Evolutionary conservation across 2,329 filamentous ascomycete species (phyloP), one percentile per base, ranked within the genome.

Genomic region (Phialophora macrospora): DNA sequence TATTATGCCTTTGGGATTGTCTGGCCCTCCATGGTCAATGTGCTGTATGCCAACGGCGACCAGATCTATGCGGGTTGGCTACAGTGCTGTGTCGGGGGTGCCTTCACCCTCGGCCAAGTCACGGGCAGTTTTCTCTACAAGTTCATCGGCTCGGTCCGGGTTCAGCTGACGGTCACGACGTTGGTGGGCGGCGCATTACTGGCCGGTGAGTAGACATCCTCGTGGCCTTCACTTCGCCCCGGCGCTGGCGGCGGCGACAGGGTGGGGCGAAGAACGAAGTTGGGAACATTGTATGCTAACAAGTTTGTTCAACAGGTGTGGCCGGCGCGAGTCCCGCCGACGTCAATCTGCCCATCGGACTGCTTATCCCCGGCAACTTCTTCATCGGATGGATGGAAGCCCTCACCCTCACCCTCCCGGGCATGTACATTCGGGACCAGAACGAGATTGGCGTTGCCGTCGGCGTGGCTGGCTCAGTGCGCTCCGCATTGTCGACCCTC

Each of bases 401-500:
- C 6, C 49, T 65, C n/a, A 24, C 32, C 3, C 41, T 65, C 34
- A 26, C 38, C 2, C 46, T 22, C 5, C n/a, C 49, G 1, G 56
- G 57, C 11, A 49, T 65, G 24, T 38, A 46, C 22, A n/a, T 65
- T 20, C 34, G 38, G 11, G 20, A 14, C 11, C 63, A 65, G 30
- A 51, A 61, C 24, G 63, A 65, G 32, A 61, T 65, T 49, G 63
- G 63, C 7, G 9, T 28, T 6, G 63, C 34, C 11, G 63, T 57
- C 49, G 63, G 63, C 8, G 17, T 65, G 6, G 41, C 41, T 22
- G 63, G 57, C 20, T 30, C 24, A 6, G 55, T 61, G 30, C 48
- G 63, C 7, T 20, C 14, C 7, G 11, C 30, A 20, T 24, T 20
- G 9, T 51, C 38, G 4, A n/a, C 51, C 3, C 30, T 61, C 26